Evolutionary conservation across 2,329 filamentous ascomycete species (phyloP).

Genomic region (Monilinia laxa): DNA sequence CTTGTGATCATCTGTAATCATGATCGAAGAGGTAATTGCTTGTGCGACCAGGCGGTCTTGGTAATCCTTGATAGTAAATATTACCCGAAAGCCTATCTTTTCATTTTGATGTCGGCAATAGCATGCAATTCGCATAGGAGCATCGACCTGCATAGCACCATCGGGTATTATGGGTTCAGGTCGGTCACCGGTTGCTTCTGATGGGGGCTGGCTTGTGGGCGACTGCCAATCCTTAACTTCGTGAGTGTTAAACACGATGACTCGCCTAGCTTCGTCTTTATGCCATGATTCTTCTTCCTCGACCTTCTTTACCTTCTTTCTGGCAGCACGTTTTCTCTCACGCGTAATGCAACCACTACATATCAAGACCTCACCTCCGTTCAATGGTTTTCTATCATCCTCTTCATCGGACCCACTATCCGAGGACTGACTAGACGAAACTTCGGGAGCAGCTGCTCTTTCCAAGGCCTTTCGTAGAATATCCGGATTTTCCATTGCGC

Average conservation of each 20-base stretch:
- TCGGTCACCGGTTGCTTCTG: constrained; percentile 48
- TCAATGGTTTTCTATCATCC: constrained; percentile 66
- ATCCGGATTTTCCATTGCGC: constrained; percentile 76
- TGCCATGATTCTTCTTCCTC: constrained; percentile 90
- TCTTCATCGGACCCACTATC: constrained; percentile 43
- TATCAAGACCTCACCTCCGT: constrained; percentile 92
- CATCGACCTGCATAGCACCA: constrained; percentile 73
- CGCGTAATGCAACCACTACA: constrained; percentile 88
- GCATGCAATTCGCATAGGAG: constrained; percentile 94
- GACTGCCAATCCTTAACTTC: constrained; percentile 83
- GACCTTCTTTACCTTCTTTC: constrained; percentile 90
- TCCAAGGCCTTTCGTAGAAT: constrained; percentile 61
- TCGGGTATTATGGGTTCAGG: constrained; percentile 50
- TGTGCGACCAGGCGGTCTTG: constrained; percentile 77
- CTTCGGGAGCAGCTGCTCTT: constrained; percentile 44
- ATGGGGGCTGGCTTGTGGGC: constrained; percentile 52
- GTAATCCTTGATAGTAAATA: constrained; percentile 89
- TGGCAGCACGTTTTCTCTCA: constrained; percentile 84
- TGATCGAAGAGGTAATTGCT: constrained; percentile 81
- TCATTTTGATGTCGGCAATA: constrained; percentile 95
- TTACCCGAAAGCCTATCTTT: constrained; percentile 87
- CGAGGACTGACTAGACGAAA: constrained; percentile 17
- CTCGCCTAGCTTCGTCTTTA: constrained; percentile 73
- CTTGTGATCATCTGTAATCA: constrained; percentile 98
- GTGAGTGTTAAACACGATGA: constrained; percentile 88